These are phyloP conservation scores for Fusarium coffeatum DNA, from an alignment of 2,329 filamentous ascomycete genomes.

Conservation along the genomic window DNA sequence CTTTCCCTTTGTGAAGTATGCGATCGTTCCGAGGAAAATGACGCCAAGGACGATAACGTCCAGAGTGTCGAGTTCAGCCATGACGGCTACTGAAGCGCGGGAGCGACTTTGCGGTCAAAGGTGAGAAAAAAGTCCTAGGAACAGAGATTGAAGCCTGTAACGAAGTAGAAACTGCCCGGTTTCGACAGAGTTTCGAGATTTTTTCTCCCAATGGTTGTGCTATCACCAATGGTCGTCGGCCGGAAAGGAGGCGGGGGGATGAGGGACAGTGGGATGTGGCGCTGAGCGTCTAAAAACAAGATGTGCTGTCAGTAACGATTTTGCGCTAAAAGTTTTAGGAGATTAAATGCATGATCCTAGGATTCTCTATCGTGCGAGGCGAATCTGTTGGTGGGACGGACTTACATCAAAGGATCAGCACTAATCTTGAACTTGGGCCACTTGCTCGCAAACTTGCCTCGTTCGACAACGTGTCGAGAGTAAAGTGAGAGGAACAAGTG, in stretches of 20 bases:
- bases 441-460: conserved; percentile 3
- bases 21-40: conserved; percentile 86
- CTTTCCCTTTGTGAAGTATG: conserved; percentile 98
- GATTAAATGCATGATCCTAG: conserved; percentile 23
- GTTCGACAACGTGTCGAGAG: conserved; percentile 1
- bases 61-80: conserved; percentile 96
- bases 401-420: conserved; percentile 27
- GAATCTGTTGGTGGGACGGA: not conserved
- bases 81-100: conserved; percentile 57
- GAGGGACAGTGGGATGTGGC: conserved; percentile 41
- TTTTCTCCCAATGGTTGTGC: conserved; percentile 20
- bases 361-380: conserved; percentile 25
- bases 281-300: conserved; percentile 38
- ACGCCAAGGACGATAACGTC: conserved; percentile 91
- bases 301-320: conserved; percentile 38
- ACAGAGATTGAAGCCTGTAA: not conserved
- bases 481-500: not conserved
- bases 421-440: conserved; percentile 12
- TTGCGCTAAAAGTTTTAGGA: conserved; percentile 26
- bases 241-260: conserved; percentile 45
- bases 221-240: conserved; percentile 36
- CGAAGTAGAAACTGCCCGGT: not conserved
- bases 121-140: not conserved
- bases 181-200: conserved; percentile 20
- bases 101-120: conserved; percentile 11